These are phyloP conservation scores for Ehretia macrophylla DNA, from an alignment of 257 asterid species.

Conservation along the genomic window DNA sequence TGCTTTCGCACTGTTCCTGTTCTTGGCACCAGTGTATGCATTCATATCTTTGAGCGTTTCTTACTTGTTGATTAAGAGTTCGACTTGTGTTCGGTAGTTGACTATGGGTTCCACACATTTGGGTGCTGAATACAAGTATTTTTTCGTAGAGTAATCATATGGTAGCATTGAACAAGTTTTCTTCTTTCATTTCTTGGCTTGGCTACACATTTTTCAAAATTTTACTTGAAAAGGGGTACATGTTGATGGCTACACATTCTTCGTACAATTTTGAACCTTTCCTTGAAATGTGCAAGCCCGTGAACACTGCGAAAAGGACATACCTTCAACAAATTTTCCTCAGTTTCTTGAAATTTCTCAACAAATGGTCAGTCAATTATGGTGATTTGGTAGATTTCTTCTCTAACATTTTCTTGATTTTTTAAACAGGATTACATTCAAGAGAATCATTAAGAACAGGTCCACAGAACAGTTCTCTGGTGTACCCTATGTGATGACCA, in stretches of 20 bases:
- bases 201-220: background rate
- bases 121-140: too few relatives aligned
- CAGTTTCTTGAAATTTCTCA: background rate
- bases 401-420: background rate
- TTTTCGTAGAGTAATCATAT: too few relatives aligned
- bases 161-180: too few relatives aligned
- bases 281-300: background rate
- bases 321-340: background rate
- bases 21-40: constrained; percentile 81
- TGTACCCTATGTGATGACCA: constrained; percentile 75
- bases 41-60: background rate
- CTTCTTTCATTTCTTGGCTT: background rate
- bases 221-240: background rate
- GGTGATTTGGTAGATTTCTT: background rate
- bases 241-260: background rate
- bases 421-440: constrained; percentile 64
- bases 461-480: constrained; percentile 83
- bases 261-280: background rate
- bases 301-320: background rate
- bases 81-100: too few relatives aligned
- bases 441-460: constrained; percentile 47
- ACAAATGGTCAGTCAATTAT: background rate
- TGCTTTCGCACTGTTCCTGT: constrained; percentile 72
- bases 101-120: too few relatives aligned
- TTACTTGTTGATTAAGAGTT: too few relatives aligned